These are phyloP conservation scores for Rhodotorula taiwanensis DNA, from an alignment of 768 basidiomycete species.

Conservation along the genomic window DNA sequence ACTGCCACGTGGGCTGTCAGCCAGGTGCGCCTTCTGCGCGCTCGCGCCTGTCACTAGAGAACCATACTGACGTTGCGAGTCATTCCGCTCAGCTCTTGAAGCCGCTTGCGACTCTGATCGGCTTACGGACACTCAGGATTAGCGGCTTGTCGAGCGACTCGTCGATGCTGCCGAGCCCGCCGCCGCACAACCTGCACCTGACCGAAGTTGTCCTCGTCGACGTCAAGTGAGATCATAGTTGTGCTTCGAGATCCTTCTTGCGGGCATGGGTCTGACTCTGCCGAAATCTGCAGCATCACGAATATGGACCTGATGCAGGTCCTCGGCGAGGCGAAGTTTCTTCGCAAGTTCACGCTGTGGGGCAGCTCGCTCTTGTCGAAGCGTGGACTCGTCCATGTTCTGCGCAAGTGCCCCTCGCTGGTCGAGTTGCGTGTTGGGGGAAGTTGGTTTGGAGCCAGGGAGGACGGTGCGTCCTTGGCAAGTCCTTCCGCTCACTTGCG, in stretches of 20 bases:
- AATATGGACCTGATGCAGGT: slow-evolving; percentile 30
- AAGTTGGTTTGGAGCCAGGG: slow-evolving; percentile 35
- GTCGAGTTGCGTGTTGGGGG: slow-evolving; percentile 33
- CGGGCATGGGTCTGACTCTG: too few species aligned
- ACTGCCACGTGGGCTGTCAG: slow-evolving; percentile 30
- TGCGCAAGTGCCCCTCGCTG: slow-evolving; percentile 25
- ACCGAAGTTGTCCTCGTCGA: slow-evolving; percentile 32
- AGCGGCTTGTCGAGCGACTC: slow-evolving; percentile 35
- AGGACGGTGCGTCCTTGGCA: slow-evolving; percentile 16
- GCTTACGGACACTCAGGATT: slow-evolving; percentile 15
- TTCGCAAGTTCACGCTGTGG: slow-evolving; percentile 33
- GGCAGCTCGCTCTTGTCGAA: slow-evolving; percentile 26
- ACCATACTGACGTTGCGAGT: neutral
- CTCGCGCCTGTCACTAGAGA: neutral
- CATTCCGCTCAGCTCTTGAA: slow-evolving; percentile 17
- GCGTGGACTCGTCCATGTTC: slow-evolving; percentile 25
- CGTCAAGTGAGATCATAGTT: slow-evolving; percentile 22
- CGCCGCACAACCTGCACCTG: slow-evolving; percentile 7
- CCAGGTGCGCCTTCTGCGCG: slow-evolving; percentile 9
- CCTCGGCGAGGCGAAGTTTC: slow-evolving; percentile 20
- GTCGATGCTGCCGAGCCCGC: slow-evolving; percentile 7
- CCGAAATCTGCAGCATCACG: slow-evolving; percentile 22
- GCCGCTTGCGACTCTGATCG: slow-evolving; percentile 21
- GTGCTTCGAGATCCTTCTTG: neutral
- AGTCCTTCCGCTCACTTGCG: too few species aligned